Evolutionary conservation across 148 eudicot genomes (phyloP), one percentile per base, ranked within the genome.

Genomic region (Dysphania ambrosioides): DNA sequence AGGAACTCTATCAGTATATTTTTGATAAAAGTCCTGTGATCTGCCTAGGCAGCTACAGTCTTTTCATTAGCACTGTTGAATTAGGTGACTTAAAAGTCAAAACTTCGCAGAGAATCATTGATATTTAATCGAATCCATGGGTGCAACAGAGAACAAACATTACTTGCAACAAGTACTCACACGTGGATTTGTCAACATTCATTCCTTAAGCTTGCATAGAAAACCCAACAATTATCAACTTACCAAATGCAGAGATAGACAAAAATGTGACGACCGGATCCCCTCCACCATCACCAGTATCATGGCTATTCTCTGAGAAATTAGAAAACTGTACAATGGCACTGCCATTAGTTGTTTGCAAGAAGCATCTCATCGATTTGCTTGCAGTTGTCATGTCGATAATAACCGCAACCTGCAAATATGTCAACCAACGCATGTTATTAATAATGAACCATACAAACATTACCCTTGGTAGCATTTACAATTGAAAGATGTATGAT

Each of bases 251-350:
- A 79, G 87, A 78, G 41, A 88, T 84, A 59, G 97, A 75, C 82
- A 77, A 85, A 79, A 87, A 86, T 60, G 86, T 78, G 80, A 77
- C 90, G 35, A 90, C 97, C 9, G 89, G 87, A 79, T 84, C 81
- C 55, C 98, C 96, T 60, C 93, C 97, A 76, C 96, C 90, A 79
- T 91, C 98, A 34, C 98, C 98, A 51, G 51, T 78, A 79, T 94
- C 98, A 81, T 79, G 78, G 77, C 73, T 75, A 69, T 85, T 82
- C 30, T 79, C 87, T 29, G 86, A 67, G 61, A 47, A 75, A 72
- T 70, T 79, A 72, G 98, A 86, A 62, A 88, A 94, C 74, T 86
- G 90, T 49, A 81, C 53, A 44, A 91, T 71, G 60, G 90, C 85
- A 75, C 90, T 90, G 49, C 81, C 82, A 79, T 79, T 82, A 75